Evolutionary conservation across 352 stramenopile species (phyloP), one percentile per base, ranked within the genome.

Genomic region (Phytopythium litorale): DNA sequence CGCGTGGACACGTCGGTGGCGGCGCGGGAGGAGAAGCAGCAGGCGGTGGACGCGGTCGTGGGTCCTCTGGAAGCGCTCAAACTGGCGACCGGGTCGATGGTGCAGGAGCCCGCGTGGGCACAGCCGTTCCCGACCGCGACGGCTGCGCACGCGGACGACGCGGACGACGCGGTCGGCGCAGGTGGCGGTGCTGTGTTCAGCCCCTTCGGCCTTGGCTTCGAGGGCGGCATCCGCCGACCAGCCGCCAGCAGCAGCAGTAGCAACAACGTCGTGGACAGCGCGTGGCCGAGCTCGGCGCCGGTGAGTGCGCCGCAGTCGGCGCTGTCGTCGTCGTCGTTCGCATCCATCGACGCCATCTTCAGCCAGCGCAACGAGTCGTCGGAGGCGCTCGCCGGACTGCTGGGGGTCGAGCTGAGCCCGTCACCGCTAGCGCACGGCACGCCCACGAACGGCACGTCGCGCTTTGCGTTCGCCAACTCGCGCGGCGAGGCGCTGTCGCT

Each of bases 291-390:
- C 6, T 65, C 54, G 37, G n/a, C 55, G 35, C 58, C 59, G 19
- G 42, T 67, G 54, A 28, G 60, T 48, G 67, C 71, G 58, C 42
- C 66, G 43, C 48, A 57, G 25, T 40, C 64, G 42, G 60, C 56
- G 3, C 37, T 54, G 48, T 40, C 48, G 15, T 81, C 76, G 6
- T 75, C 80, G 40, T 92, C 83, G 19, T 94, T 94, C 72, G 81
- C 83, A 7, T 90, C 83, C 1, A 91, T 94, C 49, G 85, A 94
- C 55, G 81, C 85, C 21, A 92, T 92, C 54, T 94, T 94, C 64
- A 91, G 74, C 53, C 76, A 88, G 45, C 75, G 81, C 28, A 88
- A 76, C 35, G 81, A 92, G 30, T 79, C 83, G n/a, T 88, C 85
- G 9, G 83, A 91, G 37, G 79, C 81, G 8, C 71, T 91, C 9